Evolutionary conservation across 768 basidiomycete genomes (phyloP), one percentile per base, ranked within the genome.

Genomic region (Mycena galericulata): DNA sequence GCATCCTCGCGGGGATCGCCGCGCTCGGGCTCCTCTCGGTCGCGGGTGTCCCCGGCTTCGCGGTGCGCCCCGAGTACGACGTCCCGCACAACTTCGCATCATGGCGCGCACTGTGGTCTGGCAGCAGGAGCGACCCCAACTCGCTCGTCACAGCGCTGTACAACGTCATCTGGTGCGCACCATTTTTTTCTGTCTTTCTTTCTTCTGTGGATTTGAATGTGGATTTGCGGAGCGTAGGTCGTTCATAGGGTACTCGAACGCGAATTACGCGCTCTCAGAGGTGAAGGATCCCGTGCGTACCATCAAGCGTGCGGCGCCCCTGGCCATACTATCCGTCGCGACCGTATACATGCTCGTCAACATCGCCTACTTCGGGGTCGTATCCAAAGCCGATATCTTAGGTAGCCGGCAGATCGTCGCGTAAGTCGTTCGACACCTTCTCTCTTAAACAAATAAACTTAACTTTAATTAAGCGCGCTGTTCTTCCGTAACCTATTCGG

Each of bases 401-500:
- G 78, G 78, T 15, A 87, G 87, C 1, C 88, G 89, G 3, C 82
- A 86, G 10, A 85, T 90, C n/a, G 86, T 90, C 4, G 90, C 90
- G 70, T 71, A 57, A 11, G 69, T 70, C 7, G 20, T 9, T 36
- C 79, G 14, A 9, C 12, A 49, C 5, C 38, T 59, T 34, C n/a
- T 24, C n/a, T 41, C 10, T 6, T 29, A 17, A 15, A 15, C 47
- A 15, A 46, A 11, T 49, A 17, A 41, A 36, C 36, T 58, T 17
- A 41, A 4, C 14, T 78, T 1, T 29, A n/a, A 30, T 20, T 24
- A 24, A 68, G 70, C 1, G 88, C 90, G 0, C 72, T 92, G 26
- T 85, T 91, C 72, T 92, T 93, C 76, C 82, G 87, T 53, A 90
- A 90, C 69, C 81, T 93, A 3, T 92, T 85, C 70, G 91, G 91